Percentiles rank a stretch among this genome's conserved stretches.
phyloP scores from a whole-genome alignment of 2,329 filamentous ascomycete species.

The Teratosphaeria epicoccoides region DNA sequence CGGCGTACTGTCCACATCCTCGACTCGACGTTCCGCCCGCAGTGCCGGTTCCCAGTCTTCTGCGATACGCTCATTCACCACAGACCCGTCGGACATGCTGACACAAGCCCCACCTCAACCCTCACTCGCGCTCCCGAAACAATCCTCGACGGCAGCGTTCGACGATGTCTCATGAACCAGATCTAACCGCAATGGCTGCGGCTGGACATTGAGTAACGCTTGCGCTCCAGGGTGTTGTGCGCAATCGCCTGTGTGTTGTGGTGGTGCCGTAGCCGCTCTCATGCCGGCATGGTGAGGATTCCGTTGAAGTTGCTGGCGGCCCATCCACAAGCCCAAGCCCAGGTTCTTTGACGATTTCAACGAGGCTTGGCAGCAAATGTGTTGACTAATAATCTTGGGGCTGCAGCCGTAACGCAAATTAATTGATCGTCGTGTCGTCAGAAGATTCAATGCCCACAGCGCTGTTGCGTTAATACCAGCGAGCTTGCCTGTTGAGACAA shows the following conservation, averaged over 20 bases:
- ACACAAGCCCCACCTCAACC: background rate
- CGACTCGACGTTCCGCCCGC: conserved; percentile 1
- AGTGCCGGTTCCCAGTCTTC: conserved; percentile 5
- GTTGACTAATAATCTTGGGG: background rate
- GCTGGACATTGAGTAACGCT: conserved; percentile 19
- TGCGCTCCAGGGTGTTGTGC: background rate
- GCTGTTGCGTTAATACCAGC: background rate
- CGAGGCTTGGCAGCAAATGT: background rate
- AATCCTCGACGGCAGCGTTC: background rate
- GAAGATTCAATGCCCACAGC: background rate
- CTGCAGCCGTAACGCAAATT: background rate
- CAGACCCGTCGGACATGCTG: conserved; percentile 16
- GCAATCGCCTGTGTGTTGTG: background rate
- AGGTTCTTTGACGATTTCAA: too few relatives aligned
- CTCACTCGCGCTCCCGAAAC: background rate
- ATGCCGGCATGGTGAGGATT: background rate
- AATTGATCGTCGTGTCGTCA: background rate
- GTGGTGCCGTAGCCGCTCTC: background rate
- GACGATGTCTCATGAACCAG: background rate
- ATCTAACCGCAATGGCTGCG: conserved; percentile 22
- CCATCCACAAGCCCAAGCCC: background rate
- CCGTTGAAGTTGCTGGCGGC: background rate
- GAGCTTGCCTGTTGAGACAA: background rate
- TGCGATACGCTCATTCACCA: conserved; percentile 2
- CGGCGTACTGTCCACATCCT: conserved; percentile 2